Evolutionary conservation across 805 yeast genomes (phyloP).

Genomic region (Danielozyma ontarioensis): DNA sequence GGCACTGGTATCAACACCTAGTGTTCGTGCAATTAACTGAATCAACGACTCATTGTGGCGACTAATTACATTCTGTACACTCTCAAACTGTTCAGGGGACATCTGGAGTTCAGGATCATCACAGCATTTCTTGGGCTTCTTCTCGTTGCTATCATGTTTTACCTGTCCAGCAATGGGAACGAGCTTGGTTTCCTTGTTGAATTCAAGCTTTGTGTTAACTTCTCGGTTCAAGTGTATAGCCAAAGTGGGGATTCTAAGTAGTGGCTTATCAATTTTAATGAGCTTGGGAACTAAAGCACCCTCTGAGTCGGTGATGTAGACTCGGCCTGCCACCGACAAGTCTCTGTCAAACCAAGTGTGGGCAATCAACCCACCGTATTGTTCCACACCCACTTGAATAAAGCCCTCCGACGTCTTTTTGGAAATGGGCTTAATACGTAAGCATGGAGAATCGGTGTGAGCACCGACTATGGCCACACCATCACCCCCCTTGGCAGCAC

Average conservation of each 20-base stretch:
- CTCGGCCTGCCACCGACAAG: slow-evolving; percentile 87
- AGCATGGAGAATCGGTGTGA: slow-evolving; percentile 91
- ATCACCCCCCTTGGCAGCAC: slow-evolving; percentile 65
- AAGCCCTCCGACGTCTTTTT: slow-evolving; percentile 67
- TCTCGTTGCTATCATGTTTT: slow-evolving; percentile 17
- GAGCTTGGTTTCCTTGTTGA: slow-evolving; percentile 82
- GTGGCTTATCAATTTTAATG: slow-evolving; percentile 76
- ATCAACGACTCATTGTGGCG: slow-evolving; percentile 77
- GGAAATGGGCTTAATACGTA: slow-evolving; percentile 85
- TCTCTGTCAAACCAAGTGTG: slow-evolving; percentile 98
- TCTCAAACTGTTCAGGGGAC: slow-evolving; percentile 53
- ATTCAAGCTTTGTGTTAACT: slow-evolving; percentile 73
- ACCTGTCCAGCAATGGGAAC: slow-evolving; percentile 76
- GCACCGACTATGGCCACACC: slow-evolving; percentile 91
- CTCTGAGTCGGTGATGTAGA: slow-evolving; percentile 50
- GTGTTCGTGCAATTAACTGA: slow-evolving; percentile 61
- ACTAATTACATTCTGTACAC: slow-evolving; percentile 57
- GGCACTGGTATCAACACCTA: slow-evolving; percentile 44
- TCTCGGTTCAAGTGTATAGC: slow-evolving; percentile 88
- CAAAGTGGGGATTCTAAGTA: slow-evolving; percentile 87
- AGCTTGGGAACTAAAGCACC: slow-evolving; percentile 59
- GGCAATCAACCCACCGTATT: slow-evolving; percentile 95
- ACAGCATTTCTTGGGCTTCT: slow-evolving; percentile 29
- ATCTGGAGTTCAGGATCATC: slow-evolving; percentile 44
- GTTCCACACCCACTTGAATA: slow-evolving; percentile 87